A percentile compares a stretch with the other conserved stretches of the same genome.
phyloP scores from a whole-genome alignment of 768 basidiomycete genomes.

The Boletus eberwhitei region DNA sequence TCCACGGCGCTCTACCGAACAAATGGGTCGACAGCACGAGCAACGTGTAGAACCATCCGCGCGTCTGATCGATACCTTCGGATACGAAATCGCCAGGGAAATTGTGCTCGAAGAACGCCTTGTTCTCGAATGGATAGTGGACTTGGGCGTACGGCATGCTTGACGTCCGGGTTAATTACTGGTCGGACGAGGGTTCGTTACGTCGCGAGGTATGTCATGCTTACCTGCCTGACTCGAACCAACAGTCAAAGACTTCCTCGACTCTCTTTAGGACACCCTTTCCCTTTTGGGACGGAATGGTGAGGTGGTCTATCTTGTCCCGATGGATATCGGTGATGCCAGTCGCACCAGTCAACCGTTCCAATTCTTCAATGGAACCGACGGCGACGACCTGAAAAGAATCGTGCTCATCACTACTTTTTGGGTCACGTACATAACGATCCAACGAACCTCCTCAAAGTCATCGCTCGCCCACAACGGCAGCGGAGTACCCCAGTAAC shows the following conservation, averaged over 20 bases:
- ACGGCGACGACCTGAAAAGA: slow-evolving; percentile 69
- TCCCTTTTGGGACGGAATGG: slow-evolving; percentile 87
- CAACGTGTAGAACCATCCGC: slow-evolving; percentile 99
- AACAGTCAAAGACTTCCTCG: slow-evolving; percentile 99
- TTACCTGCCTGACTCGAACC: slow-evolving; percentile 99
- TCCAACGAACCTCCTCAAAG: slow-evolving; percentile 61
- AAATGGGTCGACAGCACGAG: slow-evolving; percentile 95
- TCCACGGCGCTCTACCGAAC: slow-evolving; percentile 93
- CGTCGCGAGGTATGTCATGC: slow-evolving; percentile 20
- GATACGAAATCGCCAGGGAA: slow-evolving; percentile 97
- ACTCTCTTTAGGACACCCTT: slow-evolving; percentile 83
- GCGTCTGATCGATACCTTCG: slow-evolving; percentile 98
- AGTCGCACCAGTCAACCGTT: slow-evolving; percentile 76
- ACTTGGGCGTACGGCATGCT: slow-evolving; percentile 97
- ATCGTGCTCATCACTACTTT: not conserved
- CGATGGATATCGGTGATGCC: slow-evolving; percentile 90
- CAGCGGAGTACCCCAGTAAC: slow-evolving; percentile 98
- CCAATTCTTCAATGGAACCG: slow-evolving; percentile 85
- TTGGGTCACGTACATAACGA: not conserved
- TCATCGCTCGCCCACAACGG: slow-evolving; percentile 97
- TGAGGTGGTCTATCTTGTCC: slow-evolving; percentile 93
- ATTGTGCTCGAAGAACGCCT: slow-evolving; percentile 74
- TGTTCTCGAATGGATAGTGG: slow-evolving; percentile 98
- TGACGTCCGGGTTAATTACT: slow-evolving; percentile 29
- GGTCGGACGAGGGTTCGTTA: not conserved